Conservation (phyloP, 768 basidiomycete species). For the Russula dissimulans region DNA sequence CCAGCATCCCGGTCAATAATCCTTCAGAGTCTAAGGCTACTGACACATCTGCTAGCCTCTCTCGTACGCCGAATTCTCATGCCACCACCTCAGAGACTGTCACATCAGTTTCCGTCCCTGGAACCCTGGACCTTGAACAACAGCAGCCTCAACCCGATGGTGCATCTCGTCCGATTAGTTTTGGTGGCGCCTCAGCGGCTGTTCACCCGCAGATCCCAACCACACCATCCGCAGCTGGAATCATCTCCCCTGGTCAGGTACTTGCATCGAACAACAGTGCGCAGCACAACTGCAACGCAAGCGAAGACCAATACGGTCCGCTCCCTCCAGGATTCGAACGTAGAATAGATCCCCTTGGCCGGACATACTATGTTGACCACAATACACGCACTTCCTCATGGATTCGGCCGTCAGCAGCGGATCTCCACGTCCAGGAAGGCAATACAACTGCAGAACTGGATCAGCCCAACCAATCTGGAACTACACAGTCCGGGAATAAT, state of each 20-base stretch:
- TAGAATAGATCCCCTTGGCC: conserved; percentile 88
- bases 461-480: too few relatives aligned
- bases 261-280: conserved; percentile 30
- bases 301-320: conserved; percentile 86
- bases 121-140: conserved; percentile 24
- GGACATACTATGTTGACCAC: conserved; percentile 98
- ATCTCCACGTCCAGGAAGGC: too few relatives aligned
- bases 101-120: conserved; percentile 20
- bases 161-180: conserved; percentile 31
- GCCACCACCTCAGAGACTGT: conserved; percentile 39
- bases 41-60: conserved; percentile 38
- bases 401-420: conserved; percentile 23
- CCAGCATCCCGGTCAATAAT: conserved; percentile 48
- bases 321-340: conserved; percentile 94
- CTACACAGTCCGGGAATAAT: conserved; percentile 51
- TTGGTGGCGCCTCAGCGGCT: conserved; percentile 22
- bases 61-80: conserved; percentile 61
- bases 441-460: too few relatives aligned
- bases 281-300: conserved; percentile 75
- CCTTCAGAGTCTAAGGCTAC: conserved; percentile 31
- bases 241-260: conserved; percentile 22
- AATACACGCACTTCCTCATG: conserved; percentile 98
- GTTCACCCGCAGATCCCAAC: conserved; percentile 18
- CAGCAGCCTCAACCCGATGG: conserved; percentile 22
- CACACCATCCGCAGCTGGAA: conserved; percentile 32